These are phyloP conservation scores for Santalum album DNA, from an alignment of 164 flowering plant genomes.

Conservation along the genomic window DNA sequence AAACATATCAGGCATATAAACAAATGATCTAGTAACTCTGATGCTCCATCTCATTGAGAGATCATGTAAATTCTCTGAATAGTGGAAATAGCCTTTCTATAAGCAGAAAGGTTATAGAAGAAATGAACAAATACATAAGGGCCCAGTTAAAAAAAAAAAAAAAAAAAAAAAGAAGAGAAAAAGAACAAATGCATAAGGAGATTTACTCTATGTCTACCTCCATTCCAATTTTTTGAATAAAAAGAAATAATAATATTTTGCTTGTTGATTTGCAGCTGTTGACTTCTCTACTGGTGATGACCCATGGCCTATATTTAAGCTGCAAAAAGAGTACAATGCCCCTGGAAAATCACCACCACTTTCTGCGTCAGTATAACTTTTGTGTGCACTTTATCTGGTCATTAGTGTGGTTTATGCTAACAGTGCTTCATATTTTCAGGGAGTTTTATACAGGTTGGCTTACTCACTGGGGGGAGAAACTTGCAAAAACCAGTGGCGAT, in stretches of 20 bases:
- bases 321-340: constrained; percentile 85
- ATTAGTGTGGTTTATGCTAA: constrained; percentile 6
- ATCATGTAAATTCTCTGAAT: too few species aligned
- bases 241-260: background rate
- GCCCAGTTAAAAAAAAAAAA: too few species aligned
- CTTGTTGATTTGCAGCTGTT: constrained; percentile 49
- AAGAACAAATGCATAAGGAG: too few species aligned
- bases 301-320: constrained; percentile 76
- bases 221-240: too few species aligned
- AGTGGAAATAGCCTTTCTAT: too few species aligned
- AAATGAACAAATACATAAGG: too few species aligned
- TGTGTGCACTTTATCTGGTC: background rate
- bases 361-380: constrained; percentile 49
- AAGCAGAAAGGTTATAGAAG: too few species aligned
- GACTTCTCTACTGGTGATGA: constrained; percentile 85
- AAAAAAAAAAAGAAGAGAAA: too few species aligned
- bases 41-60: too few species aligned
- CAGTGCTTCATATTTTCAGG: constrained; percentile 32
- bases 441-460: constrained; percentile 99
- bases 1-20: too few species aligned
- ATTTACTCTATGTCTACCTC: too few species aligned
- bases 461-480: constrained; percentile 92
- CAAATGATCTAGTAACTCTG: too few species aligned
- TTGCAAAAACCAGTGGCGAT: constrained; percentile 55
- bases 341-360: constrained; percentile 96